phyloP scores from a whole-genome alignment of 441 rosid species.

The Erysimum pusillum region DNA sequence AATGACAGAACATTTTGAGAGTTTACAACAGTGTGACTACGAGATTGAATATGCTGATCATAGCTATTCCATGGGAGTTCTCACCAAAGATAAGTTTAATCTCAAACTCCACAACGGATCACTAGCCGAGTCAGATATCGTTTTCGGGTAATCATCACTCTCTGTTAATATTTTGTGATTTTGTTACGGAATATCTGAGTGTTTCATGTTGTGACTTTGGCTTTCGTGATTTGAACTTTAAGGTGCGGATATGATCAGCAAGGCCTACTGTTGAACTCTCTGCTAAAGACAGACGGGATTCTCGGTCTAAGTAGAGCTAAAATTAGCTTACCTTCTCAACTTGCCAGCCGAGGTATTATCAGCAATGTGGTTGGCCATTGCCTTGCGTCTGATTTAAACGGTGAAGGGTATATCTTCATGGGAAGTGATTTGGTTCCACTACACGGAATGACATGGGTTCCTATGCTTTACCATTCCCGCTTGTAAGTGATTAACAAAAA shows the following conservation, averaged over 20 bases:
- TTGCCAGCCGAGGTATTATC: conserved; percentile 81
- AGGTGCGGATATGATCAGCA: conserved; percentile 99
- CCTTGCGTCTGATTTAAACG: conserved; percentile 61
- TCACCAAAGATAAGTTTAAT: conserved; percentile 82
- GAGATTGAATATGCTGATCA: conserved; percentile 95
- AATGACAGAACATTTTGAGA: conserved; percentile 55
- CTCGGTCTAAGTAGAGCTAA: conserved; percentile 88
- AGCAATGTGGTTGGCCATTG: conserved; percentile 90
- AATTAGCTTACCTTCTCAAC: conserved; percentile 91
- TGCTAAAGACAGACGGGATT: conserved; percentile 86
- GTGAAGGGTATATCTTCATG: conserved; percentile 87
- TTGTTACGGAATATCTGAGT: conserved; percentile 8
- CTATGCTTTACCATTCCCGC: conserved; percentile 68
- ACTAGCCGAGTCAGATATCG: conserved; percentile 57
- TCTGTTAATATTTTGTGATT: neutral
- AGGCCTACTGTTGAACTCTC: conserved; percentile 75
- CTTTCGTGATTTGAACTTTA: conserved; percentile 38
- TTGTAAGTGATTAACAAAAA: conserved; percentile 55
- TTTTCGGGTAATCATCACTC: conserved; percentile 68
- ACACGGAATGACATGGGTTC: conserved; percentile 85
- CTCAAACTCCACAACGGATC: conserved; percentile 73
- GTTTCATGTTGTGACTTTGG: conserved; percentile 29
- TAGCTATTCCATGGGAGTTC: conserved; percentile 93
- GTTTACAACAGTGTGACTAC: conserved; percentile 87
- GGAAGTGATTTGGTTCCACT: conserved; percentile 84